Percentiles rank a stretch among this genome's conserved stretches.
These are phyloP conservation scores for Volvox africanus DNA, from an alignment of 139 green algal genomes.

Conservation along the genomic window DNA sequence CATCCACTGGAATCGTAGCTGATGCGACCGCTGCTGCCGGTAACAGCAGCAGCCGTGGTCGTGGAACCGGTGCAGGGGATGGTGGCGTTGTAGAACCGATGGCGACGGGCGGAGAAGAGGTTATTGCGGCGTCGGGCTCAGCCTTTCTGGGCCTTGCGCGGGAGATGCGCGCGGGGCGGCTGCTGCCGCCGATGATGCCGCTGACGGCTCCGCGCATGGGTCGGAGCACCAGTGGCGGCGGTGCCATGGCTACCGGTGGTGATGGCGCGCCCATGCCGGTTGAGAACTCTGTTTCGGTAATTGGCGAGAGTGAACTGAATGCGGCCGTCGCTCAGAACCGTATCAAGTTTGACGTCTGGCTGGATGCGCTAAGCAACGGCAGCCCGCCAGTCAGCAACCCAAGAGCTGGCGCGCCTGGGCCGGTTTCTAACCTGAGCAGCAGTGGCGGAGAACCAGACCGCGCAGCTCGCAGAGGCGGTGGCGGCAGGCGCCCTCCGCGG, in stretches of 20 bases:
- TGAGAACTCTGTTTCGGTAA: constrained; percentile 17
- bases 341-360: constrained; percentile 44
- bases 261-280: background rate
- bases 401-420: too few relatives aligned
- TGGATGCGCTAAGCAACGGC: background rate
- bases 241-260: background rate
- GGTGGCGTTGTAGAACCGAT: background rate
- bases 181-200: background rate
- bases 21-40: constrained; percentile 6
- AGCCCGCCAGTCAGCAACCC: background rate
- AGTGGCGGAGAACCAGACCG: background rate
- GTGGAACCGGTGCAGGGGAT: background rate
- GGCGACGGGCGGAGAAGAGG: background rate
- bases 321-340: constrained; percentile 10
- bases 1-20: background rate
- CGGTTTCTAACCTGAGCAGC: background rate
- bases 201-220: background rate
- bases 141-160: background rate
- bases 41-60: too few relatives aligned
- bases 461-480: background rate
- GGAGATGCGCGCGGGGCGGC: constrained; percentile 19
- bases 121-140: background rate
- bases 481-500: background rate
- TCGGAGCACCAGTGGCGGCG: background rate
- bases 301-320: background rate